A percentile compares a stretch with the other conserved stretches of the same genome.
These are phyloP conservation scores for Ichthyophthirius multifiliis DNA, from an alignment of 169 alveolate genomes.

Conservation along the genomic window DNA sequence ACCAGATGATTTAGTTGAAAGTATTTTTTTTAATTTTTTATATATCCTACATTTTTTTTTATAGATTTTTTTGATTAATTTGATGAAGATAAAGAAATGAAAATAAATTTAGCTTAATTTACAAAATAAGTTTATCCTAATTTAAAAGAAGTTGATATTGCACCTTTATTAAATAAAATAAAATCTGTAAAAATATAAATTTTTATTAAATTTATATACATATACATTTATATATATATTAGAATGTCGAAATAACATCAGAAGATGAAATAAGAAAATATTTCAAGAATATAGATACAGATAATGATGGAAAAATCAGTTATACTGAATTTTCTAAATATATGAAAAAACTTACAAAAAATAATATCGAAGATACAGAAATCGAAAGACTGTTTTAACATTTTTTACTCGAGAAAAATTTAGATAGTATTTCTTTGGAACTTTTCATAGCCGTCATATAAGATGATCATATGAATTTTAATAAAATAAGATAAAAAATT, in stretches of 20 bases:
- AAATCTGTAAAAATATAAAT: background rate
- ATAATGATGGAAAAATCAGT: background rate
- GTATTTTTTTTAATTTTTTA: background rate
- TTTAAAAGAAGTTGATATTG: background rate
- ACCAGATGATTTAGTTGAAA: background rate
- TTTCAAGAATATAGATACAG: background rate
- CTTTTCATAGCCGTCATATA: background rate
- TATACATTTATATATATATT: background rate
- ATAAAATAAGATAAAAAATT: background rate
- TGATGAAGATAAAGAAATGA: background rate
- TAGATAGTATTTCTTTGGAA: background rate
- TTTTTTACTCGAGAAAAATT: background rate
- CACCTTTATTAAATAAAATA: background rate
- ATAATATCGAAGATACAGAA: background rate
- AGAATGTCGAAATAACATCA: background rate
- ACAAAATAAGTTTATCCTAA: background rate
- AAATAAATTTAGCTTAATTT: background rate
- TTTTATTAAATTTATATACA: background rate
- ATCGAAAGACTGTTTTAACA: background rate
- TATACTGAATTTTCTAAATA: background rate
- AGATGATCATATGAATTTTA: constrained; percentile 4
- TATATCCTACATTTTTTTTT: background rate
- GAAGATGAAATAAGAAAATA: background rate
- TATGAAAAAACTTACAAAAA: background rate
- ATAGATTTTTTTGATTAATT: background rate